Conservation (phyloP, 1,284 basidiomycete genomes). For the Cryptococcus jaspeensis region DNA sequence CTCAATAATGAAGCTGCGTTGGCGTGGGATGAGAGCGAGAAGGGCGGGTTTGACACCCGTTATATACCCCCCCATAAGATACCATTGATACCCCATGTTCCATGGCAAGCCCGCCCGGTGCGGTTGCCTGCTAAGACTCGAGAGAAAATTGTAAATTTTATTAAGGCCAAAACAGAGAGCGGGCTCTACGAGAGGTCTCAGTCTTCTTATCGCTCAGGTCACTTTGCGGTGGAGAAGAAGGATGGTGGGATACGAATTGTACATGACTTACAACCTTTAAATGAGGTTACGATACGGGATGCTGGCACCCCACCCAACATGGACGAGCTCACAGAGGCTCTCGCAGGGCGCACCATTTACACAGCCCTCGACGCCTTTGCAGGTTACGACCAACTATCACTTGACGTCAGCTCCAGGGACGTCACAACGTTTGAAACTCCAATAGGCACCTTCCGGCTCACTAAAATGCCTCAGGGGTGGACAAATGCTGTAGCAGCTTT, state of each 20-base stretch:
- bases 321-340: constrained; percentile 14
- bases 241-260: constrained; percentile 12
- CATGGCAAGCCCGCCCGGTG: not conserved
- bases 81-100: not conserved
- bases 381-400: constrained; percentile 10
- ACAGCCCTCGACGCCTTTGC: constrained; percentile 10
- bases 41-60: not conserved
- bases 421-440: constrained; percentile 10
- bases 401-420: constrained; percentile 4
- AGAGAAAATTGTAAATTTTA: not conserved
- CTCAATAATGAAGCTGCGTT: not conserved
- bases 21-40: not conserved
- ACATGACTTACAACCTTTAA: constrained; percentile 14
- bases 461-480: constrained; percentile 11
- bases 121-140: not conserved
- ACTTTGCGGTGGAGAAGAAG: constrained; percentile 14
- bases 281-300: constrained; percentile 7
- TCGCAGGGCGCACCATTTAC: constrained; percentile 10
- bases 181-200: not conserved
- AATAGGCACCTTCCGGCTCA: constrained; percentile 10
- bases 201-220: not conserved
- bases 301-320: constrained; percentile 7
- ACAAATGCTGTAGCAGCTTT: constrained; percentile 13
- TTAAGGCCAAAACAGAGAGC: not conserved
- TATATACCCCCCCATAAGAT: not conserved